Evolutionary conservation across 768 basidiomycete species (phyloP), one percentile per base, ranked within the genome.

Genomic region (Ephemerocybe angulata): DNA sequence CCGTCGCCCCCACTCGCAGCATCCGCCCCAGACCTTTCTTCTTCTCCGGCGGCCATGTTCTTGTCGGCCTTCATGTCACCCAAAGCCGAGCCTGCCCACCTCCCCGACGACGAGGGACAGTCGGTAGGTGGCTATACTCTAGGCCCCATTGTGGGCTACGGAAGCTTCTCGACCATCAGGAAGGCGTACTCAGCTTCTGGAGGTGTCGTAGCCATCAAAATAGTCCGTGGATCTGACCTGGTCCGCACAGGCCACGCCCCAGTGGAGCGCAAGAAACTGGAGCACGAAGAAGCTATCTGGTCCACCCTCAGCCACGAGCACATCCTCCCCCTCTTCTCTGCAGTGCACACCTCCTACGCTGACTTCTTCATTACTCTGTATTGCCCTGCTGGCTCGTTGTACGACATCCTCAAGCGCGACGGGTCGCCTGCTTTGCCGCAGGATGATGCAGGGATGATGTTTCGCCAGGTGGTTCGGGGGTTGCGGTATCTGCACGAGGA

Each of bases 371-470:
- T 95, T 72, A 95, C 86, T 28, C 80, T 91, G 3, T 82, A 81
- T 60, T 95, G 93, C 63, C 88, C 90, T 12, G 88, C 88, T 17
- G 92, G 93, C 7, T 89, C 88, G 3, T 80, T 97, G 41, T 88
- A 87, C 63, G 87, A 93, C 64, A 89, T 92, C 55, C 77, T 96
- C 53, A 83, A 84, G 65, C 76, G 86, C 33, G 86, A 85, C 46
- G 87, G 86, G 3, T 67, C 70, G 1, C 88, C 85, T 2, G 86
- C 83, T 33, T 67, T 93, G 24, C 80, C 81, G 17, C 86, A 84
- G 55, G 90, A 92, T 60, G 90, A 91, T 63, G 86, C 80, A 3
- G 89, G 89, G 49, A 87, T 84, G 77, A 85, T 92, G 81, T 92
- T 94, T 66, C 79, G 86, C 52, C 91, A 95, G 75, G 80, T 95